These are phyloP conservation scores for Fusarium longipes DNA, from an alignment of 2,329 filamentous ascomycete genomes.

Conservation along the genomic window DNA sequence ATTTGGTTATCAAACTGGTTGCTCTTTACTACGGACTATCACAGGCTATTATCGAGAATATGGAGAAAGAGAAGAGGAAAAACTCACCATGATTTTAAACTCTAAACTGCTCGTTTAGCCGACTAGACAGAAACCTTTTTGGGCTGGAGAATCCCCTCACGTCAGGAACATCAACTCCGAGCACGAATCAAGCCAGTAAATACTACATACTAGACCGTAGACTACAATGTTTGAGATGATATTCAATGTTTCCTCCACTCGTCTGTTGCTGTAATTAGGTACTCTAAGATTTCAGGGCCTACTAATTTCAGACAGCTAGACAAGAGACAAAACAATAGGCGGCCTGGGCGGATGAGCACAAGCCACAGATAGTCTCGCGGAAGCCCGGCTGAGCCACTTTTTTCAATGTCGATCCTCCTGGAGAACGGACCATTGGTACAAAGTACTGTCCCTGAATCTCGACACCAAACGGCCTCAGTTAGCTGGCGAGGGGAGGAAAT, in stretches of 20 bases:
- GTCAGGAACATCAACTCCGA: constrained; percentile 30
- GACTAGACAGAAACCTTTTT: constrained; percentile 13
- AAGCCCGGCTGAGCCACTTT: constrained; percentile 34
- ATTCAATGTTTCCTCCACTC: constrained; percentile 8
- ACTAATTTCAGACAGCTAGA: constrained; percentile 22
- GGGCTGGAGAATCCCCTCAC: constrained; percentile 29
- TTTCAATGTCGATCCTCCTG: constrained; percentile 24
- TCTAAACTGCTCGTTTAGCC: constrained; percentile 22
- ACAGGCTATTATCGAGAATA: constrained; percentile 6
- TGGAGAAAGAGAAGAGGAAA: not conserved
- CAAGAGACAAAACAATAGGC: constrained; percentile 30
- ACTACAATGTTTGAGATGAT: constrained; percentile 3
- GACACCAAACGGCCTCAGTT: constrained; percentile 7
- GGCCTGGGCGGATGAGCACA: constrained; percentile 29
- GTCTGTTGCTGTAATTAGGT: not conserved
- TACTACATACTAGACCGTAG: not conserved
- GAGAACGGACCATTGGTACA: constrained; percentile 1
- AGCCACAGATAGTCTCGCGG: constrained; percentile 38
- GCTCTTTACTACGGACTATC: constrained; percentile 12
- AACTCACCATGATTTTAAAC: constrained; percentile 31
- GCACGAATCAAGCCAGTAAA: not conserved
- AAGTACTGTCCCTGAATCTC: constrained; percentile 16
- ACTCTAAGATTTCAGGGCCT: constrained; percentile 23
- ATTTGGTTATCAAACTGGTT: constrained; percentile 3
- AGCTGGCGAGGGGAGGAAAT: no score